Conservation (phyloP, 1,139 yeast species). For the Suhomyces bribrorum region DNA sequence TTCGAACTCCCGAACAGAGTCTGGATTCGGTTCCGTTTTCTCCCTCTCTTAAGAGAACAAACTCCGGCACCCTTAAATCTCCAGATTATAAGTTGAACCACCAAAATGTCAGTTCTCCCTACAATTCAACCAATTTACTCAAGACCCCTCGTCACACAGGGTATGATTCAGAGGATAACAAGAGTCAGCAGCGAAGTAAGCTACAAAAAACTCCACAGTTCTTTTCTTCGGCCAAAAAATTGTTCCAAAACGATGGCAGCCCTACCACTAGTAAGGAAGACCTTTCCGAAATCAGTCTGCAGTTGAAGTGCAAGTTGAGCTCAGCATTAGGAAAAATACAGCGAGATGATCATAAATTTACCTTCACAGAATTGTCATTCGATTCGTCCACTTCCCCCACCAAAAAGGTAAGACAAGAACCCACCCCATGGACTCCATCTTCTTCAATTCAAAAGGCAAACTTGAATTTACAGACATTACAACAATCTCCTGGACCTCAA, state of each 20-base stretch:
- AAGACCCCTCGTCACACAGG: slow-evolving; percentile 40
- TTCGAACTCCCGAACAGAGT: slow-evolving; percentile 37
- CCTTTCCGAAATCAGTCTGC: slow-evolving; percentile 41
- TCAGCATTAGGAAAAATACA: slow-evolving; percentile 45
- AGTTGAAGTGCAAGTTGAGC: slow-evolving; percentile 39
- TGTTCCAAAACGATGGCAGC: slow-evolving; percentile 27
- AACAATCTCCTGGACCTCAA: slow-evolving; percentile 36
- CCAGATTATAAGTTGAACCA: slow-evolving; percentile 35
- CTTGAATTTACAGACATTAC: slow-evolving; percentile 41
- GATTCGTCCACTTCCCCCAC: slow-evolving; percentile 36
- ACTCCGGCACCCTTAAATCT: slow-evolving; percentile 31
- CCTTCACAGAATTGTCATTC: slow-evolving; percentile 37
- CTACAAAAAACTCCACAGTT: slow-evolving; percentile 44
- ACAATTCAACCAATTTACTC: slow-evolving; percentile 26
- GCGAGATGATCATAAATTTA: slow-evolving; percentile 23
- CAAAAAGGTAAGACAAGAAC: slow-evolving; percentile 14
- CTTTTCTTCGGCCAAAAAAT: slow-evolving; percentile 43
- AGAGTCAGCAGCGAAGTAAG: slow-evolving; percentile 18
- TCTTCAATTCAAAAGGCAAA: slow-evolving; percentile 31
- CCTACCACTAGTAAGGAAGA: slow-evolving; percentile 29
- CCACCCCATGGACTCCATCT: slow-evolving; percentile 26
- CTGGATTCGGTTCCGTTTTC: slow-evolving; percentile 34
- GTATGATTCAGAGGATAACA: slow-evolving; percentile 27
- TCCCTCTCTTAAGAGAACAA: slow-evolving; percentile 42
- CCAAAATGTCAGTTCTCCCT: slow-evolving; percentile 33